Conservation (phyloP, 208 protist genomes). For the Leishmania lainsoni region DNA sequence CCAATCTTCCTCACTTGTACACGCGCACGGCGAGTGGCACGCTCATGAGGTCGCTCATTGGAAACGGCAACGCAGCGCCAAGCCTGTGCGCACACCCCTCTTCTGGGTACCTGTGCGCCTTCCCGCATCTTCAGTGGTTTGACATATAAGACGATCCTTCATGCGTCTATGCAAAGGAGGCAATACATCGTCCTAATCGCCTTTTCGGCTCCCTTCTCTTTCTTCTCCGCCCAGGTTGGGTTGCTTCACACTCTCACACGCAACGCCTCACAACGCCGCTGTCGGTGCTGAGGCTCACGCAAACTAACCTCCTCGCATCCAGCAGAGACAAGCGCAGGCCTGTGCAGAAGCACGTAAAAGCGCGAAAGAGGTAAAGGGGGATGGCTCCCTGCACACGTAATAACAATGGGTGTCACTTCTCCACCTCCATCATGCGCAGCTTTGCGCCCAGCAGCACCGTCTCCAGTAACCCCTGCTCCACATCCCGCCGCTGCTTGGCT, state of each 20-base stretch:
- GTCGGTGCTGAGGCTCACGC: background rate
- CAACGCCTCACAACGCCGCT: background rate
- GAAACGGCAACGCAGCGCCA: background rate
- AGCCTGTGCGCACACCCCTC: background rate
- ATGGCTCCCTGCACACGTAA: background rate
- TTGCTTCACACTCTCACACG: background rate
- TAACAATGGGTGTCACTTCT: constrained; percentile 4
- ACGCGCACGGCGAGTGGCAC: background rate
- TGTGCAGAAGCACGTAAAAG: background rate
- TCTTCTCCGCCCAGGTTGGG: background rate
- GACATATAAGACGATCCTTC: background rate
- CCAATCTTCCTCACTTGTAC: background rate
- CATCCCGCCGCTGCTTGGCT: constrained; percentile 56
- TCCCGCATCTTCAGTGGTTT: background rate
- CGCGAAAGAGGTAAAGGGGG: background rate
- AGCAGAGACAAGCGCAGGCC: background rate
- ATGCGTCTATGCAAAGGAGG: background rate
- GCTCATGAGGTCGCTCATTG: background rate
- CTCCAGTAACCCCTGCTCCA: constrained; percentile 65
- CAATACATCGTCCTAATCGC: background rate
- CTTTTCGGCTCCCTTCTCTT: background rate
- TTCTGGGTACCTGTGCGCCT: background rate
- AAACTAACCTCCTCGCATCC: background rate
- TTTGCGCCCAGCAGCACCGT: constrained; percentile 48
- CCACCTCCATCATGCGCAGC: constrained; percentile 31